Evolutionary conservation across 2,329 filamentous ascomycete species (phyloP), one percentile per base, ranked within the genome.

Genomic region (Aspergillus fumigatus): DNA sequence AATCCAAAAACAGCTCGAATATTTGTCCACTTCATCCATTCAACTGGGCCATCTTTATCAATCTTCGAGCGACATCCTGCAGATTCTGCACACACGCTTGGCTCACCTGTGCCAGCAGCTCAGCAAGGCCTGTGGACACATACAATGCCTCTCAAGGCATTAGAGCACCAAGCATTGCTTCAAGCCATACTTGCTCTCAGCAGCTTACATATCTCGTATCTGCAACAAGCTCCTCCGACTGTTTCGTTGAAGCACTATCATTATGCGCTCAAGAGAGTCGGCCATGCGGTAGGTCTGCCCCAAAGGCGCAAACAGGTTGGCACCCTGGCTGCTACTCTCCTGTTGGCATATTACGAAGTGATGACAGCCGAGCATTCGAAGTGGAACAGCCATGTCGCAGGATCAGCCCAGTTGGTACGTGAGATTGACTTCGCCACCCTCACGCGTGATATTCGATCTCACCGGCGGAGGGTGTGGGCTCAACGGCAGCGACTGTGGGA

Each of bases 321-420:
- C 1, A 97, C 92, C 0, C 78, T 97, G n/a, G 93, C 92, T 7
- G 92, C 92, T 2, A 92, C 90, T 0, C 79, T 97, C 38, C 78
- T 97, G 7, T 81, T 99, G 7, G 90, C 87, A 0, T 97, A 92
- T 71, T 97, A 96, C 67, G 94, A 97, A 71, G 90, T 97, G 19
- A 94, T 93, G 87, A 89, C 88, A 38, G 93, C 92, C 23, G 93
- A 99, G 63, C 93, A 97, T 66, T 86, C 88, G 54, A 96, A 96
- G 71, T 99, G 94, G 94, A 94, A 90, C 67, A 93, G 89, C 59
- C 94, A 97, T 74, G 79, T 97, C 40, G 85, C 90, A 50, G 94
- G 94, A 11, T 90, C 91, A 9, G 86, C 88, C 43, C 88, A 92
- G 60, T 81, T 97, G 29, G 81, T 97, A 26, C 83, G 84, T 52